A percentile compares a stretch with the other conserved stretches of the same genome.
Conservation (phyloP, 257 asterid species). For the Buddleja alternifolia region DNA sequence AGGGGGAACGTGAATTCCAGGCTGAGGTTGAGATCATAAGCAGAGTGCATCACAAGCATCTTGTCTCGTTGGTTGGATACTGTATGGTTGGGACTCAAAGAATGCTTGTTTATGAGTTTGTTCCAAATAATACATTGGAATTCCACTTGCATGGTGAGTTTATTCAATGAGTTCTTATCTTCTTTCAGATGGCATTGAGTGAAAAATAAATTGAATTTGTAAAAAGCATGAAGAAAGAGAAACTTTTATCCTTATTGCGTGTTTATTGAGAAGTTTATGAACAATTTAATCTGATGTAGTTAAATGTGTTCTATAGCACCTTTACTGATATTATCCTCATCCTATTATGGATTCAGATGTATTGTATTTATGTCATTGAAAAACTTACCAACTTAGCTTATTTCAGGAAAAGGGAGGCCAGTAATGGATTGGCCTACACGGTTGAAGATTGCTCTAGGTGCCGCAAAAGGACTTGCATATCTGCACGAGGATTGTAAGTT, state of each 20-base stretch:
- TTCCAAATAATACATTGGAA: conserved; percentile 77
- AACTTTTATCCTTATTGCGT: background rate
- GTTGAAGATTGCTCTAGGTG: conserved; percentile 56
- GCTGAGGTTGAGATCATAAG: conserved; percentile 98
- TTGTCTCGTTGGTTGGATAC: conserved; percentile 94
- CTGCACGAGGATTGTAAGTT: conserved; percentile 65
- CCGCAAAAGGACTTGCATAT: conserved; percentile 70
- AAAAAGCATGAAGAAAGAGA: background rate
- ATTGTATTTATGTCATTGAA: background rate
- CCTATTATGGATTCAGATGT: background rate
- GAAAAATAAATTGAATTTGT: background rate
- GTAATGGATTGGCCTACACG: conserved; percentile 58
- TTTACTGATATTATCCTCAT: background rate
- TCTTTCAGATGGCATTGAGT: background rate
- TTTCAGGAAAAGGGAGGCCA: conserved; percentile 55
- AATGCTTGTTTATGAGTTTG: conserved; percentile 91
- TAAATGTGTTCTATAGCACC: background rate
- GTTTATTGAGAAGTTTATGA: background rate
- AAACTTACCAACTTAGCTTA: conserved; percentile 1
- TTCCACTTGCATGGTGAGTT: conserved; percentile 78
- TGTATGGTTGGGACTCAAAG: conserved; percentile 70
- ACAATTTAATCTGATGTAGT: background rate
- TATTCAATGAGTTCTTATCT: background rate
- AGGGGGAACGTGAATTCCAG: conserved; percentile 90
- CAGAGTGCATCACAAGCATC: conserved; percentile 94